These are phyloP conservation scores for Triticum urartu DNA, from an alignment of 176 grass and related monocot species.

Conservation along the genomic window DNA sequence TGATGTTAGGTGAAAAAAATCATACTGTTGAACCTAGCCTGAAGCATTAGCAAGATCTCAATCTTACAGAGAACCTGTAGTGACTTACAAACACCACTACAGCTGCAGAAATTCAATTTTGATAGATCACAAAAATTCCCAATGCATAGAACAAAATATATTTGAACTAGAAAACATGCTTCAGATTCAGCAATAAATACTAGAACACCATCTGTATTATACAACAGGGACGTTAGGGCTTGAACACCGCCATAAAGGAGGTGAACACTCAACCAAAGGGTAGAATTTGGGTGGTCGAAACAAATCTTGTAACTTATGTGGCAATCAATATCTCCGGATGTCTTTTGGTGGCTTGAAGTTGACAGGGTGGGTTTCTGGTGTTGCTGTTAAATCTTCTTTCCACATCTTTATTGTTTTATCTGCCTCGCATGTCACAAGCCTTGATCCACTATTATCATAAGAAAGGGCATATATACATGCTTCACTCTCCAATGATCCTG, in stretches of 20 bases:
- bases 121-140: neutral
- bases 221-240: neutral
- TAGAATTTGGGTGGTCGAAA: neutral
- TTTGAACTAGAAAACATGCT: neutral
- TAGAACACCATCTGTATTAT: neutral
- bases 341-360: slow-evolving; percentile 98
- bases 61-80: neutral
- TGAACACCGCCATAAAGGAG: neutral
- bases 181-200: slow-evolving; percentile 12
- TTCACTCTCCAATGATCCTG: slow-evolving; percentile 94
- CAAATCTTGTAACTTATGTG: neutral
- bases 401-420: slow-evolving; percentile 99
- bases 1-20: neutral
- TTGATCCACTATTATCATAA: slow-evolving; percentile 78
- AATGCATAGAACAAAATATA: neutral
- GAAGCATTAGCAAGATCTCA: too few species aligned
- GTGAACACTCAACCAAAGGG: neutral
- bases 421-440: slow-evolving; percentile 86
- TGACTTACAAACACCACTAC: neutral
- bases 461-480: slow-evolving; percentile 91
- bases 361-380: slow-evolving; percentile 79
- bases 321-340: slow-evolving; percentile 63
- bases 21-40: neutral
- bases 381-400: slow-evolving; percentile 85
- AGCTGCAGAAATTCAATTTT: neutral